These are phyloP conservation scores for Irpex lacteus DNA, from an alignment of 1,284 basidiomycete genomes.

Conservation along the genomic window DNA sequence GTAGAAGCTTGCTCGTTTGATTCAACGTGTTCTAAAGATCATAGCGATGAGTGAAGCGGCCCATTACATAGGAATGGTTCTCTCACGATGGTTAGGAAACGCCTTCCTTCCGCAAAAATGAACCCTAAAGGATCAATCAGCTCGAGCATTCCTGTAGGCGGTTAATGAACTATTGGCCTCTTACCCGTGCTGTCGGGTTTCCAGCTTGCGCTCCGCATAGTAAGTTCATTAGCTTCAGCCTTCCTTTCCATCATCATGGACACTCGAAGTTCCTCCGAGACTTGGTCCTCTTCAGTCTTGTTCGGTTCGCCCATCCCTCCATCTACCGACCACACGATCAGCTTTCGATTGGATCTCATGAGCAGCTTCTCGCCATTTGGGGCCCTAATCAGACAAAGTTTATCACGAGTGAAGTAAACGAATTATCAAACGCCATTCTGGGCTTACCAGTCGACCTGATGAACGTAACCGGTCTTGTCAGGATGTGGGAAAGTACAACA, in stretches of 20 bases:
- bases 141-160: too few relatives aligned
- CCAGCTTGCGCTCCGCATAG: background rate
- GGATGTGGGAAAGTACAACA: background rate
- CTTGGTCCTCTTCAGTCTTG: background rate
- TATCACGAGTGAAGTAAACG: background rate
- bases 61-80: background rate
- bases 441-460: conserved; percentile 6
- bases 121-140: background rate
- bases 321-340: conserved; percentile 1
- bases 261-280: background rate
- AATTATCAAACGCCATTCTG: too few relatives aligned
- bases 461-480: background rate
- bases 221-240: background rate
- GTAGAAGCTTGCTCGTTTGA: background rate
- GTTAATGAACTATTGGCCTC: too few relatives aligned
- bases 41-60: background rate
- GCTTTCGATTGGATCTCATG: conserved; percentile 2
- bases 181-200: background rate
- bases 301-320: background rate
- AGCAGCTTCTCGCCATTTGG: background rate
- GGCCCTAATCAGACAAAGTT: background rate
- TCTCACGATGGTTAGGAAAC: background rate
- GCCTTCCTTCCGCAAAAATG: background rate
- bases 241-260: background rate
- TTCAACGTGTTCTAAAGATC: background rate